These are phyloP conservation scores for Coccinonectria pachysandricola DNA, from an alignment of 2,329 filamentous ascomycete genomes.

Conservation along the genomic window DNA sequence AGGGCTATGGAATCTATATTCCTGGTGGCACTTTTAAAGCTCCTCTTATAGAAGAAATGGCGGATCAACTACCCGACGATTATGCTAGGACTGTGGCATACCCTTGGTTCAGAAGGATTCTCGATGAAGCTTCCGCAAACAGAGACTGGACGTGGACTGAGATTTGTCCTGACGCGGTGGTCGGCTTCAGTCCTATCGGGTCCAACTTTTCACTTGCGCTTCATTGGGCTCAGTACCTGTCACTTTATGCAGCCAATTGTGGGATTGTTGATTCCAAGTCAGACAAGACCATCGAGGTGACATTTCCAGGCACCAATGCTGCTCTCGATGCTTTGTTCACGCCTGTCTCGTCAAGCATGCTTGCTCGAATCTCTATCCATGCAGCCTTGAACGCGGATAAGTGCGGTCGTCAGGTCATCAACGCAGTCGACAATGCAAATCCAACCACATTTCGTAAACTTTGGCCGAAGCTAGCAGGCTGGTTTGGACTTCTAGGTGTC, in stretches of 20 bases:
- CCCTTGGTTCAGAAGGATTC: slow-evolving; percentile 21
- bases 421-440: slow-evolving; percentile 19
- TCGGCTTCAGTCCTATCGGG: slow-evolving; percentile 30
- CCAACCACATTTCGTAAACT: slow-evolving; percentile 20
- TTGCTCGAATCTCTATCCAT: slow-evolving; percentile 22
- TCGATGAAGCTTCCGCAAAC: slow-evolving; percentile 19
- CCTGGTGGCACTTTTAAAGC: slow-evolving; percentile 23
- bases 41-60: slow-evolving; percentile 24
- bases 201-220: slow-evolving; percentile 26
- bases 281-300: slow-evolving; percentile 8
- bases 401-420: slow-evolving; percentile 23
- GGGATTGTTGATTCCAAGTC: slow-evolving; percentile 1
- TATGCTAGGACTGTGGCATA: slow-evolving; percentile 27
- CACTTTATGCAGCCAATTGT: slow-evolving; percentile 23
- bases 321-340: slow-evolving; percentile 19
- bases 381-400: slow-evolving; percentile 17
- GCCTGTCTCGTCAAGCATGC: slow-evolving; percentile 20
- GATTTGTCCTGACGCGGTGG: slow-evolving; percentile 27
- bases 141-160: slow-evolving; percentile 28
- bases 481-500: slow-evolving; percentile 22
- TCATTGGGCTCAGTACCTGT: slow-evolving; percentile 31
- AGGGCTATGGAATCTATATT: slow-evolving; percentile 30
- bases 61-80: slow-evolving; percentile 20
- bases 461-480: slow-evolving; percentile 21
- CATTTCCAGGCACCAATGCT: slow-evolving; percentile 21